These are phyloP conservation scores for Sphagnum tenellum DNA, from an alignment of 225 moss, liverwort and hornwort genomes.

Conservation along the genomic window DNA sequence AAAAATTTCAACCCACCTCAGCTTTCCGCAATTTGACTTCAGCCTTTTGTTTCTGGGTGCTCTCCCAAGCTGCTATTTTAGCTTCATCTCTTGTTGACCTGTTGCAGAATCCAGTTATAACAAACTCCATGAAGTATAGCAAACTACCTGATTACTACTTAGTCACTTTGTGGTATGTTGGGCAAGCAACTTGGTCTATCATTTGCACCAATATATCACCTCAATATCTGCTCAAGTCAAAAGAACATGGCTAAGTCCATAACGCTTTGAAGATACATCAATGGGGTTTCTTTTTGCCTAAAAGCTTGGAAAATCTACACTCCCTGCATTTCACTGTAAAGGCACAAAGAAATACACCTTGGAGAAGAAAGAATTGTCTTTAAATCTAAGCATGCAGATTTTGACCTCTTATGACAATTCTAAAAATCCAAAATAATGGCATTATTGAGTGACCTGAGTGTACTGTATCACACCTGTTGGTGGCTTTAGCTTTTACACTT, in stretches of 20 bases:
- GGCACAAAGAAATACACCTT: neutral
- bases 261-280: too few species aligned
- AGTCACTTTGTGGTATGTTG: too few species aligned
- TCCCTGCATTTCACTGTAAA: neutral
- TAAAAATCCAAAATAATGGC: too few species aligned
- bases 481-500: slow-evolving; percentile 17
- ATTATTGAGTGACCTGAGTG: neutral
- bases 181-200: too few species aligned
- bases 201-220: too few species aligned
- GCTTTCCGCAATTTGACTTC: slow-evolving; percentile 25
- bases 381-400: too few species aligned
- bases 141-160: too few species aligned
- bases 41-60: slow-evolving; percentile 35
- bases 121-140: neutral
- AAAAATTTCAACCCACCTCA: slow-evolving; percentile 7
- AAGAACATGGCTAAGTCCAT: too few species aligned
- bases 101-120: neutral
- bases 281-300: too few species aligned
- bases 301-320: neutral
- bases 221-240: too few species aligned
- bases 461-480: slow-evolving; percentile 17
- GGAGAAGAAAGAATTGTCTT: neutral
- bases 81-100: slow-evolving; percentile 28
- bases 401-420: too few species aligned
- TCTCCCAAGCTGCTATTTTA: slow-evolving; percentile 29